Conservation (phyloP, 2,329 filamentous ascomycete genomes). For the Aschersonia sp. region DNA sequence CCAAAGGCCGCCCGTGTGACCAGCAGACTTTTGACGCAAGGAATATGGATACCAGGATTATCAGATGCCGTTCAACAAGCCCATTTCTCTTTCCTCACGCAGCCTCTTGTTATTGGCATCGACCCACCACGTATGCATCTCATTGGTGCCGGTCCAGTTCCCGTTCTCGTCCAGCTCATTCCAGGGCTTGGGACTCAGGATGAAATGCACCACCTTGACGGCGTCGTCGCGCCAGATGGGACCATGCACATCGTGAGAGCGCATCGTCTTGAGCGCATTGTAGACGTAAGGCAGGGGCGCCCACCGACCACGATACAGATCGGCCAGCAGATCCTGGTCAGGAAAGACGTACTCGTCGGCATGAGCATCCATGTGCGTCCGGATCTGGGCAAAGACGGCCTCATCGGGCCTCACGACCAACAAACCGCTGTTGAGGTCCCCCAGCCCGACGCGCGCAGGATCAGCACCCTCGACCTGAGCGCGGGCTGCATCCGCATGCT, state of each 20-base stretch:
- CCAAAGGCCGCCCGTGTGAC: too few species aligned
- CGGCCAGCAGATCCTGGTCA: constrained; percentile 43
- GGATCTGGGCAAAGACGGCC: constrained; percentile 33
- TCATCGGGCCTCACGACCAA: constrained; percentile 39
- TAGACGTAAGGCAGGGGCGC: constrained; percentile 44
- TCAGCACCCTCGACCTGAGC: constrained; percentile 32
- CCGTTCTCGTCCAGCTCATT: constrained; percentile 31
- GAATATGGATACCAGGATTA: too few species aligned
- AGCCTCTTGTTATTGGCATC: constrained; percentile 31
- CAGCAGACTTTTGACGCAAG: too few species aligned
- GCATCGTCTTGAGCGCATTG: constrained; percentile 48
- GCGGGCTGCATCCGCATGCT: constrained; percentile 29
- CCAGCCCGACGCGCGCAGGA: constrained; percentile 25
- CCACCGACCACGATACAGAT: constrained; percentile 41
- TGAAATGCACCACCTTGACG: constrained; percentile 49
- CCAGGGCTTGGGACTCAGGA: constrained; percentile 49
- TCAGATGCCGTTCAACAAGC: constrained; percentile 12
- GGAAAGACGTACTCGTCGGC: constrained; percentile 38
- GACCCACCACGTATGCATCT: constrained; percentile 42
- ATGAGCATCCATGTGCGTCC: constrained; percentile 32
- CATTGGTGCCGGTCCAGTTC: constrained; percentile 27
- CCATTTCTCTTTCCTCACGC: constrained; percentile 21
- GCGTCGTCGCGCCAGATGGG: constrained; percentile 41
- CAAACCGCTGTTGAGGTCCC: constrained; percentile 35
- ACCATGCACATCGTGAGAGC: constrained; percentile 35